These are phyloP conservation scores for Boletus huronensis DNA, from an alignment of 768 basidiomycete genomes.

Conservation along the genomic window DNA sequence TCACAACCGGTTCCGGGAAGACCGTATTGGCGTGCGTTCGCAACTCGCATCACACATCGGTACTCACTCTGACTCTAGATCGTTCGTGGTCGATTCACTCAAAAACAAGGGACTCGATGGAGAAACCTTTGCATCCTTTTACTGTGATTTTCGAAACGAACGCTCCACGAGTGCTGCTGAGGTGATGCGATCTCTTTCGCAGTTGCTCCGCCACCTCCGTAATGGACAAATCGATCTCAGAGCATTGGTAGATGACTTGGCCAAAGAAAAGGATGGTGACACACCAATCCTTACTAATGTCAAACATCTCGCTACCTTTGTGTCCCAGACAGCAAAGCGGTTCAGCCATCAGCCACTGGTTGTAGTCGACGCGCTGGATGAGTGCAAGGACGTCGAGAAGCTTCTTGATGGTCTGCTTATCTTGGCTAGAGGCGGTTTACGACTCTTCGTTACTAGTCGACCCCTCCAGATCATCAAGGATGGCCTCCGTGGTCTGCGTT, in stretches of 20 bases:
- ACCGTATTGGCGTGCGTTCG: conserved; percentile 15
- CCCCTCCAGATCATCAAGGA: conserved; percentile 9
- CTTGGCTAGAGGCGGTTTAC: conserved; percentile 1
- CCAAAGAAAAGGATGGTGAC: neutral
- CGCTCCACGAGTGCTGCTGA: neutral
- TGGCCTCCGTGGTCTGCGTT: neutral
- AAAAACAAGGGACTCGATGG: neutral
- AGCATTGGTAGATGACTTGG: neutral
- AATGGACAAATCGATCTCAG: neutral
- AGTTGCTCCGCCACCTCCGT: conserved; percentile 7
- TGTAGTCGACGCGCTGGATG: conserved; percentile 21
- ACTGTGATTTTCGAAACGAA: conserved; percentile 16
- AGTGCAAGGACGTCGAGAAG: conserved; percentile 8
- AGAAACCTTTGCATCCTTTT: conserved; percentile 10
- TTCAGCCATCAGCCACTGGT: conserved; percentile 3
- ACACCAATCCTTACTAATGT: neutral
- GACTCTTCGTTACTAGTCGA: conserved; percentile 18
- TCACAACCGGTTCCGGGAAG: conserved; percentile 18
- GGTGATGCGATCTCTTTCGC: conserved; percentile 17
- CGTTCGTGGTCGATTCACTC: conserved; percentile 8
- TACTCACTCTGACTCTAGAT: neutral
- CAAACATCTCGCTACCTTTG: conserved; percentile 1
- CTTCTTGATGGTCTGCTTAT: conserved; percentile 10
- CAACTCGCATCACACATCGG: too few species aligned
- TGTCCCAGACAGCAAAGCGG: neutral